Evolutionary conservation across 306 rosid species (phyloP), one percentile per base, ranked within the genome.

Genomic region (Dryas drummondii): DNA sequence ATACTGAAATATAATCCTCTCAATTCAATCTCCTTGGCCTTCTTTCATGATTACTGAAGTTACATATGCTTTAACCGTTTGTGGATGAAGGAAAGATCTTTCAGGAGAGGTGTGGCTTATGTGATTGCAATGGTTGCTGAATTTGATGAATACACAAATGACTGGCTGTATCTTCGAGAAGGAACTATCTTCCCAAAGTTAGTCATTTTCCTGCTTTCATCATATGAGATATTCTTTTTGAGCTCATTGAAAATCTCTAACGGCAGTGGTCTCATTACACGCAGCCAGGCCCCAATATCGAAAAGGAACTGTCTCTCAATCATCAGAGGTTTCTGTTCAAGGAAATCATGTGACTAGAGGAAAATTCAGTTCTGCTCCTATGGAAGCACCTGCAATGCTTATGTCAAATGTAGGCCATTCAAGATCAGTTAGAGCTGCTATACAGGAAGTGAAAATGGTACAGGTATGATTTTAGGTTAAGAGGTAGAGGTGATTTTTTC

Each of bases 261-360:
- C 76, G 63, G 76, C 73, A 57, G 40, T 77, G 72, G 62, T 78
- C 73, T 74, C 81, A 56, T 87, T 89, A 75, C 67, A 19, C 72
- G 86, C 92, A 86, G 92, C 97, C 97, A 92, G 97, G 97, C 97
- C 94, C 82, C 89, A 82, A 40, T 92, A 92, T 83, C 82, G 94
- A 63, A 92, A 88, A 83, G 87, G 74, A 78, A 49, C 37, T 77
- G 76, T 47, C 50, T 54, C 92, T 51, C 87, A 86, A 61, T 68
- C 87, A 52, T 82, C 91, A 0, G 96, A 87, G 61, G 66, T 83
- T 51, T 88, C 97, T 49, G 58, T 48, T 52, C 55, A 86, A 74
- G 91, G 83, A 64, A 81, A 54, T 76, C 85, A 58, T 15, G 80
- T 56, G 10, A 48, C 71, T 22, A 86, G 75, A 74, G 72, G 79